phyloP scores from a whole-genome alignment of 1,284 basidiomycete genomes.

The Pholiota adiposa region DNA sequence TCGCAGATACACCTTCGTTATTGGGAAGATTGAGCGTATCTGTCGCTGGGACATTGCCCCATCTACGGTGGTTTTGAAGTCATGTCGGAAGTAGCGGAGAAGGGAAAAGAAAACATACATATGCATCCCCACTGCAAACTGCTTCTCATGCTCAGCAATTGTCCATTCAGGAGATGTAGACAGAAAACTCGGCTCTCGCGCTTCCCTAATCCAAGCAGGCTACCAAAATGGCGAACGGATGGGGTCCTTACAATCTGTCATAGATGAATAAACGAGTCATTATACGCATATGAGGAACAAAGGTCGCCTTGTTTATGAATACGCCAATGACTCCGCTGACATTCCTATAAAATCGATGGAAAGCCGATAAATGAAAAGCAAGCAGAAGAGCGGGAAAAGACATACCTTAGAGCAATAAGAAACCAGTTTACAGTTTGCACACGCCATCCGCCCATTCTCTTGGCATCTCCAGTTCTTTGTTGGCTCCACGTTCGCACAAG shows the following conservation, averaged over 20 bases:
- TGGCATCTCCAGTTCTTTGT: slow-evolving; percentile 10
- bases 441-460: slow-evolving; percentile 30
- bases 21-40: not conserved
- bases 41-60: slow-evolving; percentile 1
- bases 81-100: no score
- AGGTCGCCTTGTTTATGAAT: slow-evolving; percentile 26
- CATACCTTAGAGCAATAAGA: slow-evolving; percentile 42
- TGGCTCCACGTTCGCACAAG: slow-evolving; percentile 28
- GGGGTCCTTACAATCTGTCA: slow-evolving; percentile 24
- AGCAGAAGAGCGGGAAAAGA: not conserved
- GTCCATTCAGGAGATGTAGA: no score
- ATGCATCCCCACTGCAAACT: not conserved
- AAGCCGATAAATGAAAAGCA: not conserved
- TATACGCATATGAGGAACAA: not conserved
- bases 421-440: slow-evolving; percentile 38
- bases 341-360: slow-evolving; percentile 21
- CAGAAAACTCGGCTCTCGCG: slow-evolving; percentile 22
- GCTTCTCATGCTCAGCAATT: no score
- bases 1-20: not conserved
- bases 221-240: slow-evolving; percentile 30
- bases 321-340: slow-evolving; percentile 29
- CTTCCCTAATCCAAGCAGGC: slow-evolving; percentile 31
- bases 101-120: slow-evolving; percentile 11
- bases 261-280: not conserved
- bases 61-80: not conserved